phyloP scores from a whole-genome alignment of 495 filamentous ascomycete genomes.

The Tuber microsphaerosporum region DNA sequence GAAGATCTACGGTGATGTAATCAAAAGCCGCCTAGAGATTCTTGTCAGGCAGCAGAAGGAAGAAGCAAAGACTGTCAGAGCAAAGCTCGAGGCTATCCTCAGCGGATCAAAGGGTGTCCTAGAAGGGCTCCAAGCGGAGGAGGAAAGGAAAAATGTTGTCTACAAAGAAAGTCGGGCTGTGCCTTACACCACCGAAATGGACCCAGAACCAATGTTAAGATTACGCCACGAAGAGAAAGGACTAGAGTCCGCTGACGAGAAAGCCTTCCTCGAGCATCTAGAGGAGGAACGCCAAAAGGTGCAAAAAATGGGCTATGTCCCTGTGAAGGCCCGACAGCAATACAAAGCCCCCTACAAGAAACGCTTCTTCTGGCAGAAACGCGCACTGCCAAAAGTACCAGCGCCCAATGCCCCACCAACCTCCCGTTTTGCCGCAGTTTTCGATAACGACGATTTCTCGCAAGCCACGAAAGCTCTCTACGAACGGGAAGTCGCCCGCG shows the following conservation, averaged over 20 bases:
- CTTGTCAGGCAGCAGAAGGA: slow-evolving; percentile 62
- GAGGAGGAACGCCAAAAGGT: slow-evolving; percentile 59
- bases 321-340: slow-evolving; percentile 51
- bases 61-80: slow-evolving; percentile 57
- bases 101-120: slow-evolving; percentile 36
- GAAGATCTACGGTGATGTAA: slow-evolving; percentile 70
- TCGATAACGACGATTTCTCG: slow-evolving; percentile 73
- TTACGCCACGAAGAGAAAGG: slow-evolving; percentile 61
- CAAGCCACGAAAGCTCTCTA: slow-evolving; percentile 86
- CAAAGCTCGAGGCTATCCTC: slow-evolving; percentile 51
- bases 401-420: slow-evolving; percentile 47
- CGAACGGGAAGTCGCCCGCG: slow-evolving; percentile 86
- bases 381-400: slow-evolving; percentile 22
- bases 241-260: slow-evolving; percentile 57
- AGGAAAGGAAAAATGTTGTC: slow-evolving; percentile 16
- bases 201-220: slow-evolving; percentile 66
- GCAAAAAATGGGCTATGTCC: slow-evolving; percentile 63
- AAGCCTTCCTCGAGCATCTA: slow-evolving; percentile 54
- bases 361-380: slow-evolving; percentile 39
- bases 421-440: slow-evolving; percentile 65
- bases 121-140: slow-evolving; percentile 30
- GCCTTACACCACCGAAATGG: slow-evolving; percentile 47
- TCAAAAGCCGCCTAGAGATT: slow-evolving; percentile 62
- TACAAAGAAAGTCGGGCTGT: slow-evolving; percentile 33
- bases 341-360: slow-evolving; percentile 47